Evolutionary conservation across 176 grass and related monocot genomes (phyloP).

Genomic region (Areca catechu): DNA sequence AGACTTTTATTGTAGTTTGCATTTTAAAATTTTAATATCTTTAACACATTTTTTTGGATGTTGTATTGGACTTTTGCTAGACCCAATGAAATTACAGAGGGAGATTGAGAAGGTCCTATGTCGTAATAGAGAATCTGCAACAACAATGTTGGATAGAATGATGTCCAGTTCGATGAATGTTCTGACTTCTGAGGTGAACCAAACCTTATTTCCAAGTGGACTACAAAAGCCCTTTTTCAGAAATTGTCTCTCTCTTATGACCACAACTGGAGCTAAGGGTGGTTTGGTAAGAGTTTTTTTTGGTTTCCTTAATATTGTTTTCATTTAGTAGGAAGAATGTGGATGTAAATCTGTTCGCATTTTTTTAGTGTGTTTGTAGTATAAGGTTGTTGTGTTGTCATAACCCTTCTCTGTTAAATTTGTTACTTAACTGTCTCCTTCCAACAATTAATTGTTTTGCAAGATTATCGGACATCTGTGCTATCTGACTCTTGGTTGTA

Average conservation of each 20-base stretch:
- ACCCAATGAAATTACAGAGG: slow-evolving; percentile 44
- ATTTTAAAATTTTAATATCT: too few relatives aligned
- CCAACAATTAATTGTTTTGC: too few relatives aligned
- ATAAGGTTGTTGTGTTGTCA: too few relatives aligned
- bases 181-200: slow-evolving; percentile 48
- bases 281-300: slow-evolving; percentile 30
- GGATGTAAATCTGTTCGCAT: too few relatives aligned
- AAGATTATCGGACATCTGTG: too few relatives aligned
- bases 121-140: slow-evolving; percentile 49
- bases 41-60: too few relatives aligned
- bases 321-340: not conserved
- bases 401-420: too few relatives aligned
- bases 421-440: too few relatives aligned
- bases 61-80: slow-evolving; percentile 25
- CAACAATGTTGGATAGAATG: slow-evolving; percentile 41
- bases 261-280: slow-evolving; percentile 85
- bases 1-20: too few relatives aligned
- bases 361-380: too few relatives aligned
- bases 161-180: slow-evolving; percentile 45
- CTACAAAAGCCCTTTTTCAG: slow-evolving; percentile 61
- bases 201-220: slow-evolving; percentile 49
- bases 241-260: slow-evolving; percentile 97
- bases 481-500: too few relatives aligned
- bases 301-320: not conserved
- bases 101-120: slow-evolving; percentile 70